phyloP scores from a whole-genome alignment of 768 basidiomycete genomes.

The Tylopilus cervinicoccineus region DNA sequence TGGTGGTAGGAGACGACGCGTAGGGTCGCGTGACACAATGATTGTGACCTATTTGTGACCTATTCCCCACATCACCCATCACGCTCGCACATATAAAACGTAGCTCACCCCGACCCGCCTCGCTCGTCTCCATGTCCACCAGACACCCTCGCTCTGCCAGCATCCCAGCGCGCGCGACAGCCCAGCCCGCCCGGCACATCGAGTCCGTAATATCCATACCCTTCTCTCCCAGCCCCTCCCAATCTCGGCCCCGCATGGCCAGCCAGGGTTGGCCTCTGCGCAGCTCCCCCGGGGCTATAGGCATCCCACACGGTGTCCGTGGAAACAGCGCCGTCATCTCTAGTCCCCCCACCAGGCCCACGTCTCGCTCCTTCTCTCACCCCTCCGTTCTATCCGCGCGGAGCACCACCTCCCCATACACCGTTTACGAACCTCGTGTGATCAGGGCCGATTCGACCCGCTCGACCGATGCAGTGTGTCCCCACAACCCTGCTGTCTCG shows the following conservation, averaged over 20 bases:
- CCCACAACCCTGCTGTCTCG: slow-evolving; percentile 34
- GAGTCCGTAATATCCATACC: slow-evolving; percentile 67
- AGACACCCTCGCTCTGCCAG: slow-evolving; percentile 61
- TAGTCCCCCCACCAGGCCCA: slow-evolving; percentile 38
- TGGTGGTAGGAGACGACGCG: slow-evolving; percentile 17
- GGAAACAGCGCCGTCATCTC: slow-evolving; percentile 30
- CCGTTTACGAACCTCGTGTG: slow-evolving; percentile 60
- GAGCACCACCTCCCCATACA: slow-evolving; percentile 28
- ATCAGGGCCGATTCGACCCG: slow-evolving; percentile 53
- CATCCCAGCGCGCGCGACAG: slow-evolving; percentile 55
- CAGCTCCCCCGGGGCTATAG: slow-evolving; percentile 30
- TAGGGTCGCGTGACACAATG: slow-evolving; percentile 23
- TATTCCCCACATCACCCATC: slow-evolving; percentile 17
- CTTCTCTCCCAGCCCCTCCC: slow-evolving; percentile 35
- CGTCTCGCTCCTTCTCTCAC: slow-evolving; percentile 43
- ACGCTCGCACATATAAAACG: slow-evolving; percentile 11
- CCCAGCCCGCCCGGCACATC: slow-evolving; percentile 52
- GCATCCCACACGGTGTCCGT: slow-evolving; percentile 38
- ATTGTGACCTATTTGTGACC: slow-evolving; percentile 29
- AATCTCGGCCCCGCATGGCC: slow-evolving; percentile 38
- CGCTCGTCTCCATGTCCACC: slow-evolving; percentile 36
- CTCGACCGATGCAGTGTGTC: slow-evolving; percentile 40
- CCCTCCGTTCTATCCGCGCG: slow-evolving; percentile 31
- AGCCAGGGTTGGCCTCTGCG: slow-evolving; percentile 31
- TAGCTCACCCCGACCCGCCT: background rate